These are phyloP conservation scores for Ophiostoma fasciatum DNA, from an alignment of 2,329 filamentous ascomycete genomes.

Conservation along the genomic window DNA sequence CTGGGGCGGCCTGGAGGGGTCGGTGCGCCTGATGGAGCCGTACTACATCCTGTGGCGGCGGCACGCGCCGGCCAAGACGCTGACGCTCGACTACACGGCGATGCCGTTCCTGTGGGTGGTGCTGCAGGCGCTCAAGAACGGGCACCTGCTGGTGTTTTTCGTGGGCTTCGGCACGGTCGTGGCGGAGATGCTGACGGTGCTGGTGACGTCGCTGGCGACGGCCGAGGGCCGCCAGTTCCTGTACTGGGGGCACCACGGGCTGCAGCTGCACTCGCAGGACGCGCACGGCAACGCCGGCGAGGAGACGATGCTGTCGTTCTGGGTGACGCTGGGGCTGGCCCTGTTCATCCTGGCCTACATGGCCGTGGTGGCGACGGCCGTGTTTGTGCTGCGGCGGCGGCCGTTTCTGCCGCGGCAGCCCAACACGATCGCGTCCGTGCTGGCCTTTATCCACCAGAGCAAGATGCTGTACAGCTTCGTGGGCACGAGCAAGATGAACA, in stretches of 20 bases:
- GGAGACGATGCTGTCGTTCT: constrained; percentile 50
- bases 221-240: constrained; percentile 47
- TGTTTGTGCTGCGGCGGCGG: constrained; percentile 47
- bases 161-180: constrained; percentile 58
- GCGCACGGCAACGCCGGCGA: constrained; percentile 37
- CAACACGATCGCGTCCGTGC: constrained; percentile 60
- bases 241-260: constrained; percentile 9
- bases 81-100: constrained; percentile 59
- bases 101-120: constrained; percentile 54
- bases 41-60: constrained; percentile 55
- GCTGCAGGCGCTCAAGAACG: constrained; percentile 44
- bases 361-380: constrained; percentile 39
- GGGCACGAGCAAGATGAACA: constrained; percentile 48
- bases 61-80: constrained; percentile 47
- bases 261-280: constrained; percentile 19
- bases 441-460: constrained; percentile 66
- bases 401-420: constrained; percentile 66
- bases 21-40: constrained; percentile 59
- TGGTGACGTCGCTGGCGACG: constrained; percentile 49
- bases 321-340: constrained; percentile 46
- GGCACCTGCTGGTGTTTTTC: constrained; percentile 49
- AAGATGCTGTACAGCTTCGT: constrained; percentile 69
- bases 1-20: constrained; percentile 55
- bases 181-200: constrained; percentile 57
- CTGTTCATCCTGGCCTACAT: constrained; percentile 53